Evolutionary conservation across 306 rosid genomes (phyloP), one percentile per base, ranked within the genome.

Genomic region (Coriaria nepalensis): DNA sequence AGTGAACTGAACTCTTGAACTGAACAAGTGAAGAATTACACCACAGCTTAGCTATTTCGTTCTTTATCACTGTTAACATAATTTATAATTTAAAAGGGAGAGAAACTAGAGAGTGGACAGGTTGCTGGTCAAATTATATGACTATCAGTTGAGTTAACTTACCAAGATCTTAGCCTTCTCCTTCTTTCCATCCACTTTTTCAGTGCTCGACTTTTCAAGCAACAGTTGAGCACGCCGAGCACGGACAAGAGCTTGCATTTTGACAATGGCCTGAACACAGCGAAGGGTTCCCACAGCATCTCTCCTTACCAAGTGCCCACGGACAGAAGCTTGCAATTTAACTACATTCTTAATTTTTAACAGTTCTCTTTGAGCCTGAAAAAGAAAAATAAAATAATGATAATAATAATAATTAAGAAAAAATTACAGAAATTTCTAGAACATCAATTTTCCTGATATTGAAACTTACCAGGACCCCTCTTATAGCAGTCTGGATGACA

Each of bases 271-370:
- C 72, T 79, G 93, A 56, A 80, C 75, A 71, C 98, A 92, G 37
- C 87, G 93, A 49, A 92, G 70, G 11, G 98, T 79, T 62, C 96
- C 98, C 10, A 75, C 74, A 41, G 98, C 98, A 58, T 82, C 87
- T 61, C 76, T 77, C 59, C 98, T 73, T 11, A 77, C 98, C 77
- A 92, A 75, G 76, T 77, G 82, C 55, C 98, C 96, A 7, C 98
- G 95, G 62, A 85, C 64, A 53, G 77, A 86, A 69, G 98, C 96
- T 79, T 92, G 98, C 83, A 92, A 65, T 65, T 82, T 92, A 61
- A 92, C 76, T 11, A 66, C 70, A 52, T 71, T 77, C 73, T 75
- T 75, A 35, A 45, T 66, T 70, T 82, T 70, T 6, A 71, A 35
- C 43, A 79, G 55, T 51, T 49, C 71, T 57, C 61, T 73, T 53